Percentiles rank a stretch among this genome's conserved stretches.
Evolutionary conservation across 176 grass and related monocot genomes (phyloP).

Genomic region (Alloteropsis semialata): DNA sequence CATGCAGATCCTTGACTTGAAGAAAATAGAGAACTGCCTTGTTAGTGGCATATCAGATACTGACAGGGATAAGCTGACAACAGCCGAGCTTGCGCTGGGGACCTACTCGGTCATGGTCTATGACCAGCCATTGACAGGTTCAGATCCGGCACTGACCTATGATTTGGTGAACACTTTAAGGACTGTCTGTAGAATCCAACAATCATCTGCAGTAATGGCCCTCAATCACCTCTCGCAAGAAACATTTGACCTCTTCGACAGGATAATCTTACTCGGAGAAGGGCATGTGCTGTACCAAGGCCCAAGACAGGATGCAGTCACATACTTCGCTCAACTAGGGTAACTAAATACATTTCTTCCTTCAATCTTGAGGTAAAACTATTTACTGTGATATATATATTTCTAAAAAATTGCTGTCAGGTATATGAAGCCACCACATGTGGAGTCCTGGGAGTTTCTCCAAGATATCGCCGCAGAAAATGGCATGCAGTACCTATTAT

Average conservation of each 20-base stretch:
- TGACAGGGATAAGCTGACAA: conserved; percentile 28
- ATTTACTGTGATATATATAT: not conserved
- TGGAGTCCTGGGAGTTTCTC: conserved; percentile 37
- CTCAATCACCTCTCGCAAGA: conserved; percentile 29
- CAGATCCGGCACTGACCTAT: conserved; percentile 24
- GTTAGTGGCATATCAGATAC: conserved; percentile 11
- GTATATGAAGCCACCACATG: conserved; percentile 24
- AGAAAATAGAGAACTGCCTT: conserved; percentile 32
- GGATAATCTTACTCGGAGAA: conserved; percentile 30
- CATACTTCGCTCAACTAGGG: conserved; percentile 32
- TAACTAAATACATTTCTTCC: not conserved
- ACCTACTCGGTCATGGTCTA: conserved; percentile 32
- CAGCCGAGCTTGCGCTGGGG: conserved; percentile 22
- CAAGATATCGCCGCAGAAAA: conserved; percentile 31
- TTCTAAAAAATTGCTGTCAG: not conserved
- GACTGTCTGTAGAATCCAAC: conserved; percentile 18
- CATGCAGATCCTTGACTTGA: conserved; percentile 35
- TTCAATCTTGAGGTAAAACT: not conserved
- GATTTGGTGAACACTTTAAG: conserved; percentile 13
- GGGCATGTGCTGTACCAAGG: conserved; percentile 35
- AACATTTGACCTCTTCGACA: conserved; percentile 22
- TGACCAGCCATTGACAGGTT: conserved; percentile 25
- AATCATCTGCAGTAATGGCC: conserved; percentile 29
- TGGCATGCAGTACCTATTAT: conserved; percentile 23
- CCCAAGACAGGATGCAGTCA: conserved; percentile 21